phyloP scores from a whole-genome alignment of 805 yeast genomes.

The Metschnikowia santaceciliae region DNA sequence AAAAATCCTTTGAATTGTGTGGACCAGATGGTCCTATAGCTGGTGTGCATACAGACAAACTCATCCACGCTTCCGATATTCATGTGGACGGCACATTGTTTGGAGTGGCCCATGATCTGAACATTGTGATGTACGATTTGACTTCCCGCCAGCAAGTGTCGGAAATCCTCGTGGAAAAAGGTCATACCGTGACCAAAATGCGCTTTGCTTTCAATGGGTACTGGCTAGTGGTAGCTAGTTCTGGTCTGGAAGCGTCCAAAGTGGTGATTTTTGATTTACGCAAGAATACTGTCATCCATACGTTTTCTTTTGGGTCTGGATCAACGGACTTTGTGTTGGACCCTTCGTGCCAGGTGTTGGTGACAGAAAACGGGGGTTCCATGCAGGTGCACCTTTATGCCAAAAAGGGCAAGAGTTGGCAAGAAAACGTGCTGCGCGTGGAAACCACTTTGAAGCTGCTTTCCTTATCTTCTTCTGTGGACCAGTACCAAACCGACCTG shows the following conservation, averaged over 20 bases:
- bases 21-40: conserved; percentile 8
- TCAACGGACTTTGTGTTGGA: conserved; percentile 28
- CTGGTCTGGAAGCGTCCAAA: conserved; percentile 9
- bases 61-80: conserved; percentile 24
- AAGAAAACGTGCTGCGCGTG: conserved; percentile 5
- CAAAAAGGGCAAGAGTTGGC: conserved; percentile 41
- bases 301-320: conserved; percentile 11
- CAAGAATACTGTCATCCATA: conserved; percentile 28
- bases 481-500: conserved; percentile 6
- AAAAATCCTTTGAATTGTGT: conserved; percentile 9
- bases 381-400: conserved; percentile 32
- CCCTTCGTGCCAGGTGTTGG: conserved; percentile 32
- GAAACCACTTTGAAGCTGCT: conserved; percentile 5
- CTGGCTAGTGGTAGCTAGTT: conserved; percentile 43
- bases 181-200: conserved; percentile 29
- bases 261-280: conserved; percentile 50
- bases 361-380: conserved; percentile 16
- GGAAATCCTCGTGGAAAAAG: conserved; percentile 17
- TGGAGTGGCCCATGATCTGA: conserved; percentile 28
- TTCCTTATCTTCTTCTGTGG: conserved; percentile 4
- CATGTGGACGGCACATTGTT: conserved; percentile 50
- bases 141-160: conserved; percentile 35
- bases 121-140: conserved; percentile 37
- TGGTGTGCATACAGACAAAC: conserved; percentile 10
- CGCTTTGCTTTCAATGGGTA: conserved; percentile 63